Evolutionary conservation across 176 grass and related monocot species (phyloP).

Genomic region (Alloteropsis semialata): DNA sequence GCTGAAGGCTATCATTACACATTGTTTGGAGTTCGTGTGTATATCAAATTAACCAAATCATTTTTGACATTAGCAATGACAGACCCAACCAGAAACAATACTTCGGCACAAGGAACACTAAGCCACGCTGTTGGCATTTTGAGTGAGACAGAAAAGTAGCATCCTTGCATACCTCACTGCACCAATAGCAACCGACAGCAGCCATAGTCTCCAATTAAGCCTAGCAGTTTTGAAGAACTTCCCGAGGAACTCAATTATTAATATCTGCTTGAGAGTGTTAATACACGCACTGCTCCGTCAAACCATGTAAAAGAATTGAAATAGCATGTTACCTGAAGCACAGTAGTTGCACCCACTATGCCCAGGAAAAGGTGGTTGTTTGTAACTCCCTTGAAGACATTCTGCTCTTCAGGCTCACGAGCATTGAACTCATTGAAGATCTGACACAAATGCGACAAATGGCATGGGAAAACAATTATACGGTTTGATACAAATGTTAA

Average conservation of each 20-base stretch:
- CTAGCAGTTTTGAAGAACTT: conserved; percentile 81
- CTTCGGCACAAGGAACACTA: not conserved
- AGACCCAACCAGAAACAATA: too few species aligned
- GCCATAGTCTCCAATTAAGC: conserved; percentile 81
- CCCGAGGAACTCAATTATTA: conserved; percentile 94
- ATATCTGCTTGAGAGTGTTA: conserved; percentile 43
- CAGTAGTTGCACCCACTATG: conserved; percentile 62
- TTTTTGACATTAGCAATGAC: too few species aligned
- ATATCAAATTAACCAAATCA: too few species aligned
- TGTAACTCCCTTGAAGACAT: conserved; percentile 78
- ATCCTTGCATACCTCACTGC: conserved; percentile 55
- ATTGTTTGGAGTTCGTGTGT: too few species aligned
- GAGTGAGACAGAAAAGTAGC: not conserved
- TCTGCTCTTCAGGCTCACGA: conserved; percentile 77
- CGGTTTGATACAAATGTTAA: not conserved
- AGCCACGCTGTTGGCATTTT: not conserved
- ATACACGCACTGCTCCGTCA: not conserved
- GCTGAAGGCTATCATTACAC: too few species aligned
- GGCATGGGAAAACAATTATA: not conserved
- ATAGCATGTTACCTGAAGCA: conserved; percentile 64
- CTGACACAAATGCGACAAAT: conserved; percentile 26
- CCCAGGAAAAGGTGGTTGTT: conserved; percentile 72
- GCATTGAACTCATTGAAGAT: conserved; percentile 97
- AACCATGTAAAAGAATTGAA: not conserved
- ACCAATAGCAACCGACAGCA: conserved; percentile 76